Conservation (phyloP, 371 early-diverging fungal genomes). For the Actinomortierella ambigua region DNA sequence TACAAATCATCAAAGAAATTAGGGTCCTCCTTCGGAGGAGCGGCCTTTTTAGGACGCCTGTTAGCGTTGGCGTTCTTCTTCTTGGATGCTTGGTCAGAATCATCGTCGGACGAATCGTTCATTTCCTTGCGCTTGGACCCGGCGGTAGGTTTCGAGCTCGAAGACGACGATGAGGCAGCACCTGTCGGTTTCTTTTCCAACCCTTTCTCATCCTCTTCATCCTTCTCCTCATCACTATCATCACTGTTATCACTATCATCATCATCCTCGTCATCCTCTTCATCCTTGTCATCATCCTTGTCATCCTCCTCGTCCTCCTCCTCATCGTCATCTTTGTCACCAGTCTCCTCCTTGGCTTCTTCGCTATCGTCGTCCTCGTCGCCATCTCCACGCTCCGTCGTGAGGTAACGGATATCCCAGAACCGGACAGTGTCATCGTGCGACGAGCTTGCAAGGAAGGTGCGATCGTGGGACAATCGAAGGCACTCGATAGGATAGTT, state of each 20-base stretch:
- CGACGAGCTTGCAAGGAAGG: constrained; percentile 75
- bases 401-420: constrained; percentile 77
- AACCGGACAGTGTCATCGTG: constrained; percentile 87
- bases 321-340: constrained; percentile 29
- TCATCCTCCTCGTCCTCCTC: constrained; percentile 31
- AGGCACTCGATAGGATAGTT: constrained; percentile 87
- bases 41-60: constrained; percentile 35
- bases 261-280: constrained; percentile 31
- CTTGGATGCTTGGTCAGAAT: constrained; percentile 23
- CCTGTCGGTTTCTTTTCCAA: neutral
- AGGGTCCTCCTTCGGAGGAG: constrained; percentile 21
- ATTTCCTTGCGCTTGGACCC: constrained; percentile 21
- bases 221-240: constrained; percentile 24
- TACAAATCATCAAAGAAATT: constrained; percentile 42
- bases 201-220: constrained; percentile 15
- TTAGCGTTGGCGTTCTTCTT: constrained; percentile 18
- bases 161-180: neutral
- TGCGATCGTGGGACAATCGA: constrained; percentile 63
- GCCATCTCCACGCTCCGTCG: constrained; percentile 50
- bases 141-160: neutral
- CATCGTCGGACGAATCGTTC: constrained; percentile 30
- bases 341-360: constrained; percentile 46
- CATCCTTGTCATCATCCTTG: constrained; percentile 23
- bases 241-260: constrained; percentile 21
- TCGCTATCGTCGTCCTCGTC: constrained; percentile 54